Base-by-base conservation (phyloP, 208 protist species). In the Crithidia fasciculata region DNA sequence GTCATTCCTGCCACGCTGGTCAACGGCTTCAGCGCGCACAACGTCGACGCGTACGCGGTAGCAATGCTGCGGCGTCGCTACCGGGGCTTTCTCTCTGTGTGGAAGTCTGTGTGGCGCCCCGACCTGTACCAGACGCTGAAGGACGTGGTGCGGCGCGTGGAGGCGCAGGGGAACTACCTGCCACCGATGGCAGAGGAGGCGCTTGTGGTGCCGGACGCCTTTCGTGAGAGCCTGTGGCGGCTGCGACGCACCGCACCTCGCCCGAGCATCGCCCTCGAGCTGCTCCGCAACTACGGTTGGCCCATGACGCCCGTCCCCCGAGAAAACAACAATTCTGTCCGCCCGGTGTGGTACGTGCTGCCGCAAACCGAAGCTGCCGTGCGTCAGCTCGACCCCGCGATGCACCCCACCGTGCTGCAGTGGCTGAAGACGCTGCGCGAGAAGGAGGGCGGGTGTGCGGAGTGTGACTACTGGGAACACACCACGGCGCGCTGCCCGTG, bases 401-500 rank as follows among this genome's bases (percentile, higher is more conserved):
- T 92, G 82, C 92, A 96, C 80, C 89, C 85, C 3, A 77, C 74
- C 15, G 84, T 87, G 43, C 76, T 75, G 28, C 54, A 74, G 66
- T 96, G 92, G 90, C 39, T 95, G 16, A 70, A 74, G 57, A 72
- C 69, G 49, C 82, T 95, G 39, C 67, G 88, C 12, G 76, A 89
- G 53, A 74, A 57, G 45, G 55, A 82, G 44, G 89, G 92, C 40
- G 88, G 88, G n/a, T 96, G 89, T 68, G 65, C 77, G 2, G 57
- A 67, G 53, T 96, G 92, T 77, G 90, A 96, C 74, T 82, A 81
- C 45, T 96, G 92, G 90, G 61, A 80, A 41, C 89, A 95, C 85
- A 81, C 63, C 36, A 85, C 93, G 73, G 40, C 49, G 19, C 78
- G 72, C 36, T 95, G 90, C 66, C 92, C 90, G 16, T 96, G 92